Evolutionary conservation across 768 basidiomycete species (phyloP).

Genomic region (Xanthoconium stramineum): DNA sequence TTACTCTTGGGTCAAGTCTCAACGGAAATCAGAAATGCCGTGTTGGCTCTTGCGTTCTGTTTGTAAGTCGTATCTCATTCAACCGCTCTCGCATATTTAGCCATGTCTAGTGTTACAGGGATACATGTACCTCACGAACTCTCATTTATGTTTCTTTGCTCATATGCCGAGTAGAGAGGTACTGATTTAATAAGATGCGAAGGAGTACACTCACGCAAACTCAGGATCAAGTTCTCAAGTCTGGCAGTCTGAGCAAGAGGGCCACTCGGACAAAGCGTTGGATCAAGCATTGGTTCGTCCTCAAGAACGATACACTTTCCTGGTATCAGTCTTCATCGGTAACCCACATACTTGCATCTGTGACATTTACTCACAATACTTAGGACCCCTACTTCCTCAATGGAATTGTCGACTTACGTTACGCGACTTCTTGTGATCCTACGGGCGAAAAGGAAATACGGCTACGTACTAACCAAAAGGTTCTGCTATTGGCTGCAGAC

Average conservation of each 20-base stretch:
- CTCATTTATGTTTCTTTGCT: constrained; percentile 94
- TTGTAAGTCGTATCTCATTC: constrained; percentile 49
- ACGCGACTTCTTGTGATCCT: constrained; percentile 86
- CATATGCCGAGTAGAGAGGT: constrained; percentile 92
- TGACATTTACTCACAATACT: constrained; percentile 2
- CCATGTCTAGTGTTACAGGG: constrained; percentile 77
- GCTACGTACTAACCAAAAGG: constrained; percentile 78
- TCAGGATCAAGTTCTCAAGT: constrained; percentile 90
- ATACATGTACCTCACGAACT: constrained; percentile 94
- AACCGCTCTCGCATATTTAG: background rate
- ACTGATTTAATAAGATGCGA: constrained; percentile 10
- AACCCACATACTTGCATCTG: constrained; percentile 23
- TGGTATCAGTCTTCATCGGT: constrained; percentile 97
- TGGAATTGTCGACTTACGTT: constrained; percentile 93
- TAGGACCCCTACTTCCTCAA: constrained; percentile 98
- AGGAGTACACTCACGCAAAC: constrained; percentile 12
- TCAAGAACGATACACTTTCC: constrained; percentile 93
- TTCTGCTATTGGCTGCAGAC: constrained; percentile 67
- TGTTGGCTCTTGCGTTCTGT: constrained; percentile 92
- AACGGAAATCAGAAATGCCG: constrained; percentile 65
- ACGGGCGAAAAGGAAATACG: constrained; percentile 76
- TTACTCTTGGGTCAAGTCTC: background rate
- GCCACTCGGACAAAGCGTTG: constrained; percentile 86
- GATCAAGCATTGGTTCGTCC: constrained; percentile 94
- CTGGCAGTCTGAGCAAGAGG: constrained; percentile 85